Base-by-base conservation (phyloP, 805 yeast species). In the Candida dendrica region DNA sequence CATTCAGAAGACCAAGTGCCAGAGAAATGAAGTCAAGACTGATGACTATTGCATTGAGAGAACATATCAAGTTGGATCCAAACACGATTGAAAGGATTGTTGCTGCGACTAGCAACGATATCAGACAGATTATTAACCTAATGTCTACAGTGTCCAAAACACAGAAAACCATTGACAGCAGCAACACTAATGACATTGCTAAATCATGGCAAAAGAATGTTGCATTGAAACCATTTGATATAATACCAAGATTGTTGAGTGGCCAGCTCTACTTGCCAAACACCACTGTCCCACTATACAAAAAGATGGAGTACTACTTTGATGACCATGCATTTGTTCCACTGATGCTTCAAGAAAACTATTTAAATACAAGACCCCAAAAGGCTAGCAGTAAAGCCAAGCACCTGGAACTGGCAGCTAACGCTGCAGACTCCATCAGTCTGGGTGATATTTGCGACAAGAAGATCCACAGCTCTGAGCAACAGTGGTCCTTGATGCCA, bases 241-340 rank as follows among this genome's bases (percentile, higher is more conserved):
- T 93, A 46, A 75, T 84, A 1, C 83, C 79, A 20, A 77, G 75
- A 50, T 64, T 87, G 34, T 68, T 91, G 38, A 69, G 72, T 47
- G 83, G 82, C 0, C 73, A 74, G 18, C 70, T 77, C 14, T 84
- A 79, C 60, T 68, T 79, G 42, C 74, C 68, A 16, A 65, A 63
- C 50, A 65, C 75, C 3, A 62, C 65, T n/a, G 72, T 75, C 43
- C 70, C 80, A 2, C 60, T 91, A 47, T 84, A 81, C 60, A 95
- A 88, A 48, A 85, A 88, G 58, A 81, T 91, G 55, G 91, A 85
- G 52, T 71, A 88, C 40, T 93, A 89, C 58, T 93, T 93, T 68
- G 89, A 88, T 61, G 98, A 93, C 63, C 85, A 87, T 63, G 96
- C 89, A 57, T 84, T 93, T 59, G 81, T 95, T 1, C 98, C 98